Evolutionary conservation across 306 rosid genomes (phyloP), one percentile per base, ranked within the genome.

Genomic region (Cyamopsis tetragonoloba): DNA sequence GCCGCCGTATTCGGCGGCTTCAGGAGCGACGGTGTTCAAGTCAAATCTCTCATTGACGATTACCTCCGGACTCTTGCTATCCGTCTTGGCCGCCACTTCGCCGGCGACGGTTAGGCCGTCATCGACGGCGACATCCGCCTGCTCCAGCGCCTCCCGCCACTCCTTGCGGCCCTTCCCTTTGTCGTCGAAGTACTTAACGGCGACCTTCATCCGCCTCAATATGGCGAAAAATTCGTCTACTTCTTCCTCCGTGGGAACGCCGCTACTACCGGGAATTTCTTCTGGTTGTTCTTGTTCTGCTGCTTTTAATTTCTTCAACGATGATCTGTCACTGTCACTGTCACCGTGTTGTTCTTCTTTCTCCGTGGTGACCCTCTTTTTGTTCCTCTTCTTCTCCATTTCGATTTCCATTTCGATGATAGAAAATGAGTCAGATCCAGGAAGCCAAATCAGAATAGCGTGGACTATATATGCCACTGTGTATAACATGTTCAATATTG

Each of bases 141-240:
- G 44, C 77, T 55, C 82, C 5, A 57, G 74, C 28, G 64, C 75
- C 81, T 32, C 71, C 57, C 44, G 68, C 79, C 69, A 62, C 10
- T 71, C 68, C 38, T 56, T 66, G 30, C 77, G 68, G 1, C 72
- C 72, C 12, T 1, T 60, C 1, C 74, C 81, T 48, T 50, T 80
- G 26, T 77, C 72, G 18, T 78, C 84, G 2, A 87, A 87, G 76
- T 89, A 89, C 58, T 82, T 85, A 0, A 89, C 86, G 0, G 87
- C 96, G 28, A 30, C 79, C 47, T 80, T 80, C 91, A 89, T 89
- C 83, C 96, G 75, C 79, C 88, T 68, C 17, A 89, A 75, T 9
- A 89, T 89, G 0, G 89, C 81, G 12, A 75, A 89, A 63, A 89
- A 89, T 54, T 89, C 96, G 67, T 89, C 96, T 49, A 89, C 91